These are phyloP conservation scores for Boletus insuetus DNA, from an alignment of 768 basidiomycete genomes.

Conservation along the genomic window DNA sequence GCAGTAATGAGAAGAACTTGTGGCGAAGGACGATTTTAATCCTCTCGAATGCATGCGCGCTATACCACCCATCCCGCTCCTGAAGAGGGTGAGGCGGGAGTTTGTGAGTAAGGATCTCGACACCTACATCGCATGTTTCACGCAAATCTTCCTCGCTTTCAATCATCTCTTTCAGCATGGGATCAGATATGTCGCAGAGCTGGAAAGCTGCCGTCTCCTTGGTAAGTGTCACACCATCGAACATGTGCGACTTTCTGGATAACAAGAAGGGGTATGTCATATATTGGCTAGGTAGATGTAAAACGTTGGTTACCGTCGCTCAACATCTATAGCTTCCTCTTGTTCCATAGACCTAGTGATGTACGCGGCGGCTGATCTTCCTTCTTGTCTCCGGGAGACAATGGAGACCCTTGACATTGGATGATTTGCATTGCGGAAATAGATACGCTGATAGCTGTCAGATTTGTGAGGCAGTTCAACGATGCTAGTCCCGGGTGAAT, in stretches of 20 bases:
- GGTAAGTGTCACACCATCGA: conserved; percentile 78
- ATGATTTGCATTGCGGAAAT: conserved; percentile 86
- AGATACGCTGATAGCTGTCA: conserved; percentile 85
- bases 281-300: not conserved
- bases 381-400: conserved; percentile 58
- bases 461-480: conserved; percentile 1
- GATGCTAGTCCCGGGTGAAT: not conserved
- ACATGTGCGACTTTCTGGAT: conserved; percentile 71
- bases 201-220: conserved; percentile 93
- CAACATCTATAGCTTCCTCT: conserved; percentile 30
- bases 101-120: not conserved
- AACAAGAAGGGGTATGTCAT: not conserved
- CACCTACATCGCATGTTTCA: conserved; percentile 71
- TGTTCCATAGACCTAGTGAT: conserved; percentile 32
- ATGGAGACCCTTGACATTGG: conserved; percentile 76
- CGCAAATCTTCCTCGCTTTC: conserved; percentile 66
- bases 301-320: conserved; percentile 27
- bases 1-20: conserved; percentile 78
- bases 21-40: conserved; percentile 84
- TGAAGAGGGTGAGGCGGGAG: conserved; percentile 23
- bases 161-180: conserved; percentile 80
- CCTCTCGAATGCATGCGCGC: conserved; percentile 67
- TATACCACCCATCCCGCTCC: conserved; percentile 92
- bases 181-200: conserved; percentile 87
- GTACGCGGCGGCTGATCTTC: conserved; percentile 30